Conservation (phyloP, 1,284 basidiomycete species). For the Irpex lacteus region DNA sequence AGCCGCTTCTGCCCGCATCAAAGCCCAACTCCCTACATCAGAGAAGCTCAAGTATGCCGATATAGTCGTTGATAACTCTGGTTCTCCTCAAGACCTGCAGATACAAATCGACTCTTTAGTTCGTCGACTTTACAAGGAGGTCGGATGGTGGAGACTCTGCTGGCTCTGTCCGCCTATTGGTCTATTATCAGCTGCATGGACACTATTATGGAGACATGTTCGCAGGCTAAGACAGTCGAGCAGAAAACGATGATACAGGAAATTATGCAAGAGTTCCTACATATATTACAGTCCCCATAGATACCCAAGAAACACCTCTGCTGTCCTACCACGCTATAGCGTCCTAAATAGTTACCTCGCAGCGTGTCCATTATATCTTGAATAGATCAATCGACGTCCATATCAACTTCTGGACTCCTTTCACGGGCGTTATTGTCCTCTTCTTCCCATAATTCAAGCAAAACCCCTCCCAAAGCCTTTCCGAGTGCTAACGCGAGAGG, state of each 20-base stretch:
- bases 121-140: slow-evolving; percentile 46
- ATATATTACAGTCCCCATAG: slow-evolving; percentile 1
- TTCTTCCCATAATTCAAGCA: slow-evolving; percentile 40
- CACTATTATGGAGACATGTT: slow-evolving; percentile 30
- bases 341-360: neutral
- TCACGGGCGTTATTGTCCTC: slow-evolving; percentile 30
- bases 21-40: slow-evolving; percentile 79
- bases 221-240: slow-evolving; percentile 15
- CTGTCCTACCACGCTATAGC: neutral
- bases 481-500: slow-evolving; percentile 63
- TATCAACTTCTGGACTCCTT: slow-evolving; percentile 42
- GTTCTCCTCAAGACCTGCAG: slow-evolving; percentile 66
- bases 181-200: slow-evolving; percentile 37
- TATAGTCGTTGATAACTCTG: slow-evolving; percentile 87
- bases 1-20: slow-evolving; percentile 72
- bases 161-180: slow-evolving; percentile 86
- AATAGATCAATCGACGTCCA: slow-evolving; percentile 5
- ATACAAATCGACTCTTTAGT: slow-evolving; percentile 71
- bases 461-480: slow-evolving; percentile 49
- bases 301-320: neutral
- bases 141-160: slow-evolving; percentile 69
- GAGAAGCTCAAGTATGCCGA: slow-evolving; percentile 86
- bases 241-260: slow-evolving; percentile 5
- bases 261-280: slow-evolving; percentile 10
- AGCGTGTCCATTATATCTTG: neutral